These are phyloP conservation scores for Mortierella alpina DNA, from an alignment of 192 early-diverging fungal species.

Conservation along the genomic window DNA sequence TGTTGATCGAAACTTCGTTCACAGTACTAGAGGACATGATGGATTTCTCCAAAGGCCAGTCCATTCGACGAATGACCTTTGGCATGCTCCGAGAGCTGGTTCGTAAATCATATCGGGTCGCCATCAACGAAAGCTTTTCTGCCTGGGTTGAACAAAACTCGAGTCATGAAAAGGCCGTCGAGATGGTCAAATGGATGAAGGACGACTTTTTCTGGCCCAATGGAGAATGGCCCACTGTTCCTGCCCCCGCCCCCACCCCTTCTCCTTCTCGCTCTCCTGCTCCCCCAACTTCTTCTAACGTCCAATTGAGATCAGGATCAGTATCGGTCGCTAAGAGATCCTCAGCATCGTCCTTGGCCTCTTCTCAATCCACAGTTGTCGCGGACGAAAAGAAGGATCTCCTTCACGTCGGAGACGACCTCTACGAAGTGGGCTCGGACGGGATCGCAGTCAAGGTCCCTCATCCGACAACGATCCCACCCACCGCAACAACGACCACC, in stretches of 20 bases:
- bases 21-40: constrained; percentile 48
- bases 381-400: constrained; percentile 8
- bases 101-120: constrained; percentile 46
- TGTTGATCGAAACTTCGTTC: constrained; percentile 49
- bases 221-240: constrained; percentile 35
- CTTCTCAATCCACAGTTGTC: background rate
- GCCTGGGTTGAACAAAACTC: constrained; percentile 37
- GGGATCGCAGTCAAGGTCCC: constrained; percentile 34
- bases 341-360: background rate
- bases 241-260: background rate
- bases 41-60: constrained; percentile 54
- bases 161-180: constrained; percentile 36
- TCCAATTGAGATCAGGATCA: no score
- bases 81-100: constrained; percentile 43
- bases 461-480: background rate
- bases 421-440: constrained; percentile 25
- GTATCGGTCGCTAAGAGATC: background rate
- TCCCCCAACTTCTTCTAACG: background rate
- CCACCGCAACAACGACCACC: background rate
- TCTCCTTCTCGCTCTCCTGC: background rate
- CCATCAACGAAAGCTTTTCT: constrained; percentile 50
- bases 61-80: constrained; percentile 52
- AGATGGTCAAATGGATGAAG: constrained; percentile 50
- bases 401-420: constrained; percentile 14
- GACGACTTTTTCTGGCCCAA: constrained; percentile 49